Base-by-base conservation (phyloP, 345 rosid species). In the Arabidopsis arenosa region DNA sequence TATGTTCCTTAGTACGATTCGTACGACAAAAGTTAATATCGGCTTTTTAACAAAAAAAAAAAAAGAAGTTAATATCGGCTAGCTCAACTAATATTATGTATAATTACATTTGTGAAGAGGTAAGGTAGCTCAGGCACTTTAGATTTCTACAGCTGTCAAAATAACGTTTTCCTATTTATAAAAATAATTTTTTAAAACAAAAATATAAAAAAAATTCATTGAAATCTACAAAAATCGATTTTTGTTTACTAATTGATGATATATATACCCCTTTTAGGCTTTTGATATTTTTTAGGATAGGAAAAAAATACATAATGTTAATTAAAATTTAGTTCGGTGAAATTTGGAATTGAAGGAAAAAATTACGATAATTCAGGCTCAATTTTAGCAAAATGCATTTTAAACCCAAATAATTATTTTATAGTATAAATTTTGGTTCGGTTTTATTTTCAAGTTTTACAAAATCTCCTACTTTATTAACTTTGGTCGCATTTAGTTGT, bases 1-100 rank as follows among this genome's bases (percentile, higher is more conserved):
- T 52, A 17, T 60, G 43, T 47, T 58, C 52, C 10, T 58, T 47
- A 23, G 79, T 75, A 68, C 79, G 68, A 44, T 69, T 69, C 58
- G 75, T 76, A 76, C 75, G 30, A 53, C 62, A 52, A 41, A 76
- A 12, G 65, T 63, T 52, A 44, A 35, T 54, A 45, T 53, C 51
- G 65, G 39, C 26, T 23, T 18, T 18, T 18, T 18, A 18, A 18
- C 21, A 18, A 18, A 18, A 18, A 18, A 18, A 18, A 18, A 18
- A 18, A 18, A 18, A 18, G 21, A 76, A 12, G 65, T 63, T 52
- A 53, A 35, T 54, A 45, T 53, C 51, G 65, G 39, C 26, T 23
- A 23, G 26, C 65, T 69, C 43, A 62, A 45, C 28, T 59, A 52
- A 60, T 67, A 32, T 59, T 40, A 9, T 49, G 73, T n/a, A 12